phyloP scores from a whole-genome alignment of 2,329 filamentous ascomycete genomes.

The Sphaerostilbella broomeana region DNA sequence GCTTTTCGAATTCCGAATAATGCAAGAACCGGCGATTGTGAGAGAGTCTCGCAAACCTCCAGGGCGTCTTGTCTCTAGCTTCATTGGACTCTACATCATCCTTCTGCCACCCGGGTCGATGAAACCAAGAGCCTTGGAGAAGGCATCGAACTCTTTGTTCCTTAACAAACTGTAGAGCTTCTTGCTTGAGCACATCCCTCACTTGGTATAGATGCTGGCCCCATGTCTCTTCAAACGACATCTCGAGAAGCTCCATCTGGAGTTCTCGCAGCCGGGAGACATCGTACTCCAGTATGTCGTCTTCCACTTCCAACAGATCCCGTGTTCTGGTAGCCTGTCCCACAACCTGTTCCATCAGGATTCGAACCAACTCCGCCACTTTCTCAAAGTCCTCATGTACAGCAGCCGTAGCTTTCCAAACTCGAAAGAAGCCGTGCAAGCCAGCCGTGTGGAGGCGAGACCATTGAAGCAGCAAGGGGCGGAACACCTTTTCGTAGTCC shows the following conservation, averaged over 20 bases:
- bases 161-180: conserved; percentile 92
- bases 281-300: conserved; percentile 80
- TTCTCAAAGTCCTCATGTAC: conserved; percentile 86
- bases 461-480: conserved; percentile 87
- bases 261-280: conserved; percentile 70
- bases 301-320: conserved; percentile 80
- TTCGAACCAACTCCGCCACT: conserved; percentile 82
- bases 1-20: conserved; percentile 74
- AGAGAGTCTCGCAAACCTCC: conserved; percentile 81
- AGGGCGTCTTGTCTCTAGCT: conserved; percentile 49
- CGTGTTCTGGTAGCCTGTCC: conserved; percentile 75
- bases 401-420: conserved; percentile 89
- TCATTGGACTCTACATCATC: conserved; percentile 22
- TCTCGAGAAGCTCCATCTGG: conserved; percentile 87
- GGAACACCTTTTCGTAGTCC: conserved; percentile 80
- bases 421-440: conserved; percentile 76
- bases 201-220: conserved; percentile 82
- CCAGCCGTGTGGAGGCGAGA: conserved; percentile 80
- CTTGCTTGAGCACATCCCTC: conserved; percentile 83
- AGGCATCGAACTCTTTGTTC: conserved; percentile 91
- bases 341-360: conserved; percentile 83
- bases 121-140: conserved; percentile 85
- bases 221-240: conserved; percentile 93
- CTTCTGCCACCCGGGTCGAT: conserved; percentile 36
- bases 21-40: conserved; percentile 88